These are phyloP conservation scores for Poa annua DNA, from an alignment of 176 grass and related monocot genomes.

Conservation along the genomic window DNA sequence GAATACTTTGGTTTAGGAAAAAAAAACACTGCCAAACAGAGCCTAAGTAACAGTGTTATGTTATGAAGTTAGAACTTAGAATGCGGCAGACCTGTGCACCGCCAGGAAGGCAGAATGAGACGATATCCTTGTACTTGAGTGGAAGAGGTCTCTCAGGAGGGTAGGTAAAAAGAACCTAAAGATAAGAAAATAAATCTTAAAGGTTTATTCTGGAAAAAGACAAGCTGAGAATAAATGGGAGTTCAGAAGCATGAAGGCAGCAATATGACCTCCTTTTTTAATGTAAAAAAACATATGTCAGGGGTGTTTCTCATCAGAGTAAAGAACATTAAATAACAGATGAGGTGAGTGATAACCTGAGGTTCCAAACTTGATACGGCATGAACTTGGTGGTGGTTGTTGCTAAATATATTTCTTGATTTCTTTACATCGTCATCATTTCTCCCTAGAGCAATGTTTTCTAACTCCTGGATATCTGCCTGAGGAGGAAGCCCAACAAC, in stretches of 20 bases:
- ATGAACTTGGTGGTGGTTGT: conserved; percentile 79
- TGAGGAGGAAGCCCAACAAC: conserved; percentile 92
- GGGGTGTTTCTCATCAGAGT: neutral
- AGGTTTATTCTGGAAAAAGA: neutral
- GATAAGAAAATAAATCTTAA: conserved; percentile 45
- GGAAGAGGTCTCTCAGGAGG: conserved; percentile 88
- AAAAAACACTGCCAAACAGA: too few relatives aligned
- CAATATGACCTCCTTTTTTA: neutral
- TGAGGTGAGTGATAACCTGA: conserved; percentile 63
- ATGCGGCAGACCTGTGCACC: conserved; percentile 77
- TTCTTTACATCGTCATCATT: conserved; percentile 73
- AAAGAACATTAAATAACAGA: conserved; percentile 23
- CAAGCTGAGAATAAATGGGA: neutral
- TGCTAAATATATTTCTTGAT: conserved; percentile 72
- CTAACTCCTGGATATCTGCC: conserved; percentile 71
- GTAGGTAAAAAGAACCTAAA: conserved; percentile 92
- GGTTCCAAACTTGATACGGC: conserved; percentile 87
- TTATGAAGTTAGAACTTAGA: neutral
- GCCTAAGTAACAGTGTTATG: conserved; percentile 6
- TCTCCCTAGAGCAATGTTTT: conserved; percentile 64
- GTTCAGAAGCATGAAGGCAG: neutral
- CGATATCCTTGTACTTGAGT: conserved; percentile 92
- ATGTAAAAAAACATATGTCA: neutral
- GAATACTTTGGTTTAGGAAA: too few relatives aligned
- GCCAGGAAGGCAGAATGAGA: conserved; percentile 96